Conservation (phyloP, 2,329 filamentous ascomycete genomes). For the Diaporthe sp. region DNA sequence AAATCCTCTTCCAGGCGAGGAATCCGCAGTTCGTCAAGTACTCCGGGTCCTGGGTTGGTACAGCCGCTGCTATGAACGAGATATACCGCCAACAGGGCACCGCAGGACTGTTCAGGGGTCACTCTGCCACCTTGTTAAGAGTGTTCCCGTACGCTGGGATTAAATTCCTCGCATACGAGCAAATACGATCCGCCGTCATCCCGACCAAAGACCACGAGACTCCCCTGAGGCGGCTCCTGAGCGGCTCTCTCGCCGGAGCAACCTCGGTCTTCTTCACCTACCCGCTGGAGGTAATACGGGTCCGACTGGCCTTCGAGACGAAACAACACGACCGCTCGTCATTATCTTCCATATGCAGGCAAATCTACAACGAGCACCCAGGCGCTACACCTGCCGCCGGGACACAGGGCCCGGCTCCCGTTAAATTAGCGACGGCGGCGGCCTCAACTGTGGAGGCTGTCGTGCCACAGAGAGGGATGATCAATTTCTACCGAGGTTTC, state of each 20-base stretch:
- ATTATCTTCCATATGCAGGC: conserved; percentile 81
- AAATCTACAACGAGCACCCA: conserved; percentile 87
- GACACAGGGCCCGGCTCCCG: conserved; percentile 52
- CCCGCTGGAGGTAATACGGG: conserved; percentile 91
- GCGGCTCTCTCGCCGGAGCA: conserved; percentile 83
- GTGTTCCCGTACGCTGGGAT: conserved; percentile 98
- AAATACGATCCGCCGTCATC: conserved; percentile 87
- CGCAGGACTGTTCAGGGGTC: conserved; percentile 88
- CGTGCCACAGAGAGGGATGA: conserved; percentile 76
- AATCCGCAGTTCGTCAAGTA: conserved; percentile 97
- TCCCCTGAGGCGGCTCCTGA: conserved; percentile 79
- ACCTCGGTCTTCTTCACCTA: conserved; percentile 97
- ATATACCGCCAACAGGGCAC: conserved; percentile 84
- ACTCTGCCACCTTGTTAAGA: conserved; percentile 92
- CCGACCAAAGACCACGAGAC: conserved; percentile 82
- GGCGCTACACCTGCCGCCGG: conserved; percentile 55
- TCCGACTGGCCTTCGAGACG: conserved; percentile 95
- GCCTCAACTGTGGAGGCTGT: conserved; percentile 63
- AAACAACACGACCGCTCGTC: conserved; percentile 79
- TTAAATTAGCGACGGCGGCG: conserved; percentile 58
- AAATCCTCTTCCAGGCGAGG: conserved; percentile 97
- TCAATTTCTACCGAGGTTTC: conserved; percentile 97
- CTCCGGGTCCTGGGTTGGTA: conserved; percentile 87
- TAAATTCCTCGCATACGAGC: conserved; percentile 98
- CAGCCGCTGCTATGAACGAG: conserved; percentile 84